These are phyloP conservation scores for Colletotrichum aenigma DNA, from an alignment of 2,329 filamentous ascomycete species.

Conservation along the genomic window DNA sequence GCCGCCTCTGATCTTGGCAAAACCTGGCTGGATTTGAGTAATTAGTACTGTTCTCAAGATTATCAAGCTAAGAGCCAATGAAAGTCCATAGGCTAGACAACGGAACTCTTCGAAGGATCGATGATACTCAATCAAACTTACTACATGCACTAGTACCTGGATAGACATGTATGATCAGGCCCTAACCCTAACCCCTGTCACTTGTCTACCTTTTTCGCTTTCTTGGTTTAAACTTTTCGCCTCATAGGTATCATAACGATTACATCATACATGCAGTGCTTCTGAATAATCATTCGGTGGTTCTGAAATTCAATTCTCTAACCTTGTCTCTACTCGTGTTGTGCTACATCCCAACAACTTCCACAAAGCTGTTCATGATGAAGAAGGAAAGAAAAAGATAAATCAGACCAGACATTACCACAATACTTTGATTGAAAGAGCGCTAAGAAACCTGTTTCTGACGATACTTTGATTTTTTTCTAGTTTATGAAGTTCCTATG, in stretches of 20 bases:
- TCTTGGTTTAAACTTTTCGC: neutral
- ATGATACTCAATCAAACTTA: neutral
- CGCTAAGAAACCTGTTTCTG: neutral
- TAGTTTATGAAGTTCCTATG: neutral
- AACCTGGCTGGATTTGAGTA: neutral
- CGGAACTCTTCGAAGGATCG: neutral
- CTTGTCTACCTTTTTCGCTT: neutral
- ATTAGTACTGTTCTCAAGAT: neutral
- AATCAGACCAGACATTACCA: too few species aligned
- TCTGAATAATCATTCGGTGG: neutral
- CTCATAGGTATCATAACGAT: neutral
- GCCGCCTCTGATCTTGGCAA: neutral
- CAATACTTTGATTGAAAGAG: neutral
- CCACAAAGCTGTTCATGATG: neutral
- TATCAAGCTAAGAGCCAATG: neutral
- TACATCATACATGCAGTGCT: neutral
- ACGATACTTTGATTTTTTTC: neutral
- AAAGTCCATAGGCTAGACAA: neutral
- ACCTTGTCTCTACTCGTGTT: neutral
- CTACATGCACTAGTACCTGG: neutral
- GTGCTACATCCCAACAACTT: neutral
- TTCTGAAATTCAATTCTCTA: neutral
- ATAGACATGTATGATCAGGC: neutral
- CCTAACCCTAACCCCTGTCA: neutral
- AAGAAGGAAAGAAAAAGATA: too few species aligned